Evolutionary conservation across 768 basidiomycete species (phyloP), one percentile per base, ranked within the genome.

Genomic region (Hortiboletus flavorubellus): DNA sequence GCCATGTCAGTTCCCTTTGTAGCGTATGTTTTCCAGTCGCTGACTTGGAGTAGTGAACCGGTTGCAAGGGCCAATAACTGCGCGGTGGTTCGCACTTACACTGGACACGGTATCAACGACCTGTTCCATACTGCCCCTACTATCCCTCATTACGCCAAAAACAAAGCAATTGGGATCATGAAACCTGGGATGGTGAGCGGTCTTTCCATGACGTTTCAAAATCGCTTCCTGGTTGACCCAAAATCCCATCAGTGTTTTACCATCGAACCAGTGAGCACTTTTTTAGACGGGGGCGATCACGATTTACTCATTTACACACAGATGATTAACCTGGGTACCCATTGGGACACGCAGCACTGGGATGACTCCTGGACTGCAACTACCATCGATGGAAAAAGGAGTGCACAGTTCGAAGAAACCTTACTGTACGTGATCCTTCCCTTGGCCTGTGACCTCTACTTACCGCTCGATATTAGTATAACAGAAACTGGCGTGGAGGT

Each of bases 361-460:
- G 87, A 88, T 33, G 93, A 96, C 70, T 87, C 93, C 66, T 98
- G 96, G 96, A 98, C 96, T 3, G 93, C 95, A 2, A 92, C 89
- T 21, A 99, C 97, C 5, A 72, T 80, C 12, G 96, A 98, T 72
- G 96, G 94, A 23, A 89, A 89, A 69, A 78, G 81, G 53, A 94
- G 91, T 56, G 97, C 97, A 2, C 97, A 99, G 66, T 99, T 98
- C 67, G 97, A 99, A 70, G 97, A 99, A 66, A 98, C 96, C 1
- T 75, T 99, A 35, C 72, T 99, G 94, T 95, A 65, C 64, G 93
- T 81, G 38, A 47, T 21, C 15, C 47, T 15, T 52, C 49, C n/a
- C 16, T 41, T 61, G 41, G 37, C 35, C 43, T 45, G 26, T 37
- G 42, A 48, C 29, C 46, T 38, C 26, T 29, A 31, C 64, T 75